Percentiles rank a stretch among this genome's conserved stretches.
Conservation (phyloP, 2,329 filamentous ascomycete genomes). For the Fusarium albosuccineum region DNA sequence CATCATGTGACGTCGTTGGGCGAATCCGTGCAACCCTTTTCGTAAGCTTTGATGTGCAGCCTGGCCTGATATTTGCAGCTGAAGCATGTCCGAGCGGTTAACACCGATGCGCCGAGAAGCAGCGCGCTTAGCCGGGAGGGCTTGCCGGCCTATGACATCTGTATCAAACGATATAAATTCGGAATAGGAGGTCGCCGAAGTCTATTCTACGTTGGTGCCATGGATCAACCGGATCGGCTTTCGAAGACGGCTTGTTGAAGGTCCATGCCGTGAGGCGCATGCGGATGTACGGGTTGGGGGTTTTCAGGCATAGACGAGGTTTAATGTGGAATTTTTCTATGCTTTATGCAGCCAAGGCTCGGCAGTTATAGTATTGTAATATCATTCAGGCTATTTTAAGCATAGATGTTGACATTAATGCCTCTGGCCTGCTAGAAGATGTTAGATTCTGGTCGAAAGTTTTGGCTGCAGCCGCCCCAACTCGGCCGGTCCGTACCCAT, state of each 20-base stretch:
- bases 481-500: not conserved
- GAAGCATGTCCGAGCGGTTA: constrained; percentile 4
- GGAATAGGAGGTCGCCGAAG: no score
- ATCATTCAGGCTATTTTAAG: no score
- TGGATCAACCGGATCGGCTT: not conserved
- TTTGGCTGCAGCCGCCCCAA: not conserved
- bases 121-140: not conserved
- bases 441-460: not conserved
- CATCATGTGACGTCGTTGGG: constrained; percentile 29
- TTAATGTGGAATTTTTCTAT: no score
- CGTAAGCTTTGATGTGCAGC: not conserved
- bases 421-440: no score
- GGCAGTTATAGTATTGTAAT: no score
- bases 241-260: no score
- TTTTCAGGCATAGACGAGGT: no score
- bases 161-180: not conserved
- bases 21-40: constrained; percentile 7
- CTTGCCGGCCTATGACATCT: constrained; percentile 7
- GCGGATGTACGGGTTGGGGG: no score
- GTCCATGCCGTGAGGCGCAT: no score
- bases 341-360: no score
- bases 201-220: no score
- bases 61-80: constrained; percentile 29
- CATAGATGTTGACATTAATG: no score
- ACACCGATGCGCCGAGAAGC: not conserved